Evolutionary conservation across 116 monocot genomes (phyloP), one percentile per base, ranked within the genome.

Genomic region (Thalassia testudinum): DNA sequence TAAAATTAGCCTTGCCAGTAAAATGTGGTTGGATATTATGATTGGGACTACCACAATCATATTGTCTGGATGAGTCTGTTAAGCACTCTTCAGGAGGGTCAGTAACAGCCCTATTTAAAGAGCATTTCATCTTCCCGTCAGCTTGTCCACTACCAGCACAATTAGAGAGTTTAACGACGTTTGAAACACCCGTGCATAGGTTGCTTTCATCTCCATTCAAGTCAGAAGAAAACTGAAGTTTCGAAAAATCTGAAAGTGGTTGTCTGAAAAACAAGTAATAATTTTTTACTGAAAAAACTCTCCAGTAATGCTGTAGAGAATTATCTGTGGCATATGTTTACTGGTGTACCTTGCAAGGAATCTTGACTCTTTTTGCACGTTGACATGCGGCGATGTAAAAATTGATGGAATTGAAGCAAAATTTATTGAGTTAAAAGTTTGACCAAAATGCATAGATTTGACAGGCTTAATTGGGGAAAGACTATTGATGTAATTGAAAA

Each of bases 391-490:
- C 13, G 89, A 88, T 62, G 85, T 60, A 61, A 97, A 88, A 18
- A 97, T 62, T 12, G 89, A 78, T 49, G 82, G 61, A 56, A 81
- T 68, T 10, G 85, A 63, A 54, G 78, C 57, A 49, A 75, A 76
- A 69, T 62, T 76, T 27, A 73, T 51, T 26, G 87, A 68, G 16
- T 79, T 83, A 59, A 80, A 75, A 24, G 81, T 50, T 51, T 87
- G 89, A 30, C 54, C 60, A 17, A 58, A 59, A 56, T 81, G 73
- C 53, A 61, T 56, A 60, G 84, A 72, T 70, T 80, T 79, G 24
- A 85, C 82, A 16, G 82, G 81, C 50, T 82, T 79, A 40, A 97
- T 97, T 56, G 97, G 89, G 38, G 97, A 97, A 12, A 97, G 72
- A 56, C 43, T 89, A 58, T 89, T 75, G 67, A 97, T 69, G 58